Base-by-base conservation (phyloP, 345 rosid species). In the Laguncularia racemosa region DNA sequence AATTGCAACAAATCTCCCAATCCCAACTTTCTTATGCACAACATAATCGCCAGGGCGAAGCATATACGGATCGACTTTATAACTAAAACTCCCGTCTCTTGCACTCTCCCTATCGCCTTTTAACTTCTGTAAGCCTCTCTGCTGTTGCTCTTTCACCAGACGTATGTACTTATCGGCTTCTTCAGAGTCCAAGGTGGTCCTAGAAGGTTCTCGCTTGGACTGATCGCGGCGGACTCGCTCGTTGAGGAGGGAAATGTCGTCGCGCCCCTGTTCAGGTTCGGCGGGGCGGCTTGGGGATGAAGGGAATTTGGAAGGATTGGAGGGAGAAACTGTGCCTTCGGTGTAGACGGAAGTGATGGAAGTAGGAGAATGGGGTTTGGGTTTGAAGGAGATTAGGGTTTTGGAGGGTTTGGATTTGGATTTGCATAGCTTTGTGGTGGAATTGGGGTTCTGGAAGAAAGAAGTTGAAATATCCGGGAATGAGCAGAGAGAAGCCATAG, bases 1-100 rank as follows among this genome's bases (percentile, higher is more conserved):
- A n/a, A 92, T 84, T 55, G 87, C 89, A 28, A 89, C 95, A 56
- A 92, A 92, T 60, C 83, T 80, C 57, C 98, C 98, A 63, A 92
- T 62, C 4, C 98, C 96, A 20, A 84, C 95, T 69, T 92, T 92
- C 84, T 84, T 89, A 69, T 92, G 98, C 62, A 92, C 95, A 49
- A 86, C 96, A 75, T 89, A 89, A 59, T 92, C 98, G 57, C 95
- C 96, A 2, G 89, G 69, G 53, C 69, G 60, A 44, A 92, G 82
- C 40, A 56, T 65, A 66, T 86, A 83, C 16, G 98, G 98, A 55
- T 92, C 98, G 58, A 81, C 98, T 76, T 83, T 91, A 72, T 84
- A 91, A 69, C 77, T 86, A 63, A 88, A 81, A 57, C 58, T 70
- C 40, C 76, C 77, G 13, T 67, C 82, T 56, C 44, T 60, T 18